Conservation (phyloP, 2,329 filamentous ascomycete genomes). For the Incumbomyces lentus region DNA sequence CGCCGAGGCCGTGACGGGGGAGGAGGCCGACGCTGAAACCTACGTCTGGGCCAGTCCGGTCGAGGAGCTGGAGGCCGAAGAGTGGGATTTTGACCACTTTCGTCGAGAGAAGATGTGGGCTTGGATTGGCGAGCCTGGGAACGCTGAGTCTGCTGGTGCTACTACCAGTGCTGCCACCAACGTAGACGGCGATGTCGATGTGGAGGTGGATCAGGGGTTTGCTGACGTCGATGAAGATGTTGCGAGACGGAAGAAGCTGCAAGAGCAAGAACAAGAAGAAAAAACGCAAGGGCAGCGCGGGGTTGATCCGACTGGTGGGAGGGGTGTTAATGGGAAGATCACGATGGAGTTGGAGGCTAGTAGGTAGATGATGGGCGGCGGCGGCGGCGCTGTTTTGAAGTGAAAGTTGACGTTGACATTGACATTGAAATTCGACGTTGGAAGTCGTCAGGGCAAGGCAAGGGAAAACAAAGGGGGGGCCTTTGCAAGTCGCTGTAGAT, state of each 20-base stretch:
- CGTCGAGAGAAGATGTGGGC: slow-evolving; percentile 59
- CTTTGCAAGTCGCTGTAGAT: too few species aligned
- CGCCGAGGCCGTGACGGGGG: slow-evolving; percentile 36
- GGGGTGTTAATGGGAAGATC: slow-evolving; percentile 19
- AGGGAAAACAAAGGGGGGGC: too few species aligned
- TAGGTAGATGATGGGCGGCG: too few species aligned
- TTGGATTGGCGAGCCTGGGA: slow-evolving; percentile 39
- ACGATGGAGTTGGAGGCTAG: slow-evolving; percentile 16
- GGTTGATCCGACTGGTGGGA: slow-evolving; percentile 19
- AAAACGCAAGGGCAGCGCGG: background rate
- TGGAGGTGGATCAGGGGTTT: slow-evolving; percentile 28
- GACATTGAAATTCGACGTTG: too few species aligned
- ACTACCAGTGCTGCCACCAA: too few species aligned
- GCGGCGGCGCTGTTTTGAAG: too few species aligned
- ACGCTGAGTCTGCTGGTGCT: too few species aligned
- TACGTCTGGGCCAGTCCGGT: slow-evolving; percentile 52
- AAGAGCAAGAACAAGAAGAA: background rate
- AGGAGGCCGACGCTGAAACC: slow-evolving; percentile 43
- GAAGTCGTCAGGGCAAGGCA: too few species aligned
- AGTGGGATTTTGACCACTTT: slow-evolving; percentile 88
- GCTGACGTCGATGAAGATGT: slow-evolving; percentile 19
- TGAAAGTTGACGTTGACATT: too few species aligned
- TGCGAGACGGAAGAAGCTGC: slow-evolving; percentile 7
- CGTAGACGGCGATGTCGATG: slow-evolving; percentile 27
- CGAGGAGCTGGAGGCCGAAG: slow-evolving; percentile 52